These are phyloP conservation scores for Penicillium mononematosum DNA, from an alignment of 495 filamentous ascomycete genomes.

Conservation along the genomic window DNA sequence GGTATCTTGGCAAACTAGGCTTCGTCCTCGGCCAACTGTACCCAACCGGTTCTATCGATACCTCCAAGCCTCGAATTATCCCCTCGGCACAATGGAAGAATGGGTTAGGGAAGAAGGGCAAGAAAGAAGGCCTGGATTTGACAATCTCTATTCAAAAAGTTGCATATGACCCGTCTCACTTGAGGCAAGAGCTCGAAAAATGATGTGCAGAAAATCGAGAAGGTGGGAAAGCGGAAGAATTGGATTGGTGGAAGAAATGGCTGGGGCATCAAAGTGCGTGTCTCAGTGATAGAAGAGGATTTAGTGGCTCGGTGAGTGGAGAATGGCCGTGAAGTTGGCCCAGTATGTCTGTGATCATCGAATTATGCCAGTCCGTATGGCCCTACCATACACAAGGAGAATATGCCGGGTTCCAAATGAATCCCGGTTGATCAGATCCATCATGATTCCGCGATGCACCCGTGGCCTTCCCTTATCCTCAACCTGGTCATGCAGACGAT, in stretches of 20 bases:
- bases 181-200: conserved; percentile 30
- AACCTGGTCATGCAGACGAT: background rate
- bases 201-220: conserved; percentile 29
- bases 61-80: conserved; percentile 30
- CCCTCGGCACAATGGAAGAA: conserved; percentile 27
- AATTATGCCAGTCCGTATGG: background rate
- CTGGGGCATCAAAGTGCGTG: conserved; percentile 33
- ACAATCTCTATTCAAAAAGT: conserved; percentile 31
- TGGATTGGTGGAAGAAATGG: conserved; percentile 36
- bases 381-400: background rate
- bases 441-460: background rate
- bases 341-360: background rate
- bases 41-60: conserved; percentile 30
- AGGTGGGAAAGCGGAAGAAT: conserved; percentile 37
- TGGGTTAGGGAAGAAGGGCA: conserved; percentile 29
- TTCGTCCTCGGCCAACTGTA: conserved; percentile 30
- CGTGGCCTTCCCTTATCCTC: background rate
- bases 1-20: conserved; percentile 53
- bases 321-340: background rate
- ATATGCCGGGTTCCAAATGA: background rate
- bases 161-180: conserved; percentile 27
- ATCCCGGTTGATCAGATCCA: background rate
- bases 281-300: conserved; percentile 28
- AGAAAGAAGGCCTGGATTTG: conserved; percentile 29
- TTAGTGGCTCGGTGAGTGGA: conserved; percentile 9